A percentile compares a stretch with the other conserved stretches of the same genome.
These are phyloP conservation scores for Aspergillus arachidicola DNA, from an alignment of 2,329 filamentous ascomycete genomes.

Conservation along the genomic window DNA sequence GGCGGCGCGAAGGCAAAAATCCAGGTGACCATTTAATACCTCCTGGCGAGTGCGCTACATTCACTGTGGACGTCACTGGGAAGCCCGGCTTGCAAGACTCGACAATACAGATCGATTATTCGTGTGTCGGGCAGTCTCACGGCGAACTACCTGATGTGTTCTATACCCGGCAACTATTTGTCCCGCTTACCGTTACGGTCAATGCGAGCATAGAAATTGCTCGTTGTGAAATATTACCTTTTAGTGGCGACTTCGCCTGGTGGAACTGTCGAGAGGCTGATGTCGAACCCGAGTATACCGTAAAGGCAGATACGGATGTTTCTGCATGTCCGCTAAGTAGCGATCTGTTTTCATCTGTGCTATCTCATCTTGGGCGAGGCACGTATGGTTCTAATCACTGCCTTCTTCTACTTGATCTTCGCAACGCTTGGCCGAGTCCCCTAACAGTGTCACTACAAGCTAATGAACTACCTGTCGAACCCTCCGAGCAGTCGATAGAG, in stretches of 20 bases:
- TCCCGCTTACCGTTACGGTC: constrained; percentile 84
- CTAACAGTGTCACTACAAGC: constrained; percentile 66
- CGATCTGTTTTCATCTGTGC: constrained; percentile 49
- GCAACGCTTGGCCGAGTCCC: constrained; percentile 86
- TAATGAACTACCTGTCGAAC: constrained; percentile 31
- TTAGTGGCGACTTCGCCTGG: constrained; percentile 72
- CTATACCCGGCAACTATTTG: constrained; percentile 78
- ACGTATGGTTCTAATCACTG: constrained; percentile 65
- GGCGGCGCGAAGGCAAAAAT: constrained; percentile 53
- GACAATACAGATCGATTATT: constrained; percentile 83
- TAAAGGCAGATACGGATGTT: constrained; percentile 7
- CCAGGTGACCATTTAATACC: constrained; percentile 62
- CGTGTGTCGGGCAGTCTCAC: constrained; percentile 71
- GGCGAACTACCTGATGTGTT: constrained; percentile 72
- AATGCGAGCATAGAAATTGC: constrained; percentile 86
- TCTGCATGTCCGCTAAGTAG: constrained; percentile 31
- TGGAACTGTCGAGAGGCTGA: constrained; percentile 35
- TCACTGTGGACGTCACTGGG: constrained; percentile 82
- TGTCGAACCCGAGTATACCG: constrained; percentile 7
- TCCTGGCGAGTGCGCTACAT: constrained; percentile 68
- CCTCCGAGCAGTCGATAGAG: constrained; percentile 11
- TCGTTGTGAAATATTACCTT: constrained; percentile 75
- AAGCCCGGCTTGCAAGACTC: constrained; percentile 82
- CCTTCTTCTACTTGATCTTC: constrained; percentile 77
- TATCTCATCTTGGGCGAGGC: constrained; percentile 45